Base-by-base conservation (phyloP, 208 protist genomes). In the Leptomonas pyrrhocoris region DNA sequence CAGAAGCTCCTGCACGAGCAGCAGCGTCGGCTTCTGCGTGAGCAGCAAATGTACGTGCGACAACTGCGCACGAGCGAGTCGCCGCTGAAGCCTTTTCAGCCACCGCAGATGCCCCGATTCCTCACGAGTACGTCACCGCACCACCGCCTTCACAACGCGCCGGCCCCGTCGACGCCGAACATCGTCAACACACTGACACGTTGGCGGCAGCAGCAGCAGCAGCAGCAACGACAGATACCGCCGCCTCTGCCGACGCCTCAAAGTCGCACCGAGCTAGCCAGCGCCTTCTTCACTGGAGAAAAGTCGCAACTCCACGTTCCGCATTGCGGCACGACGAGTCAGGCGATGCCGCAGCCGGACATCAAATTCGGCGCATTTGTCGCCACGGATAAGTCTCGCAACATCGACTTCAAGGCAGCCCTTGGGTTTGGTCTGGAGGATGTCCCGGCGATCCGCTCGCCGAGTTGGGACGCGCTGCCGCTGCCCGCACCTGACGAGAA, bases 301-400 rank as follows among this genome's bases (percentile, higher is more conserved):
- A 13, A 46, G 9, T 2, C 40, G n/a, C 30, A 6, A 12, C 40
- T 62, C 8, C 48, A 50, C 8, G 31, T 62, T 0, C 7, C 21
- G 5, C 57, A 62, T 23, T 27, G 40, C 57, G 57, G 57, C 21
- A 62, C 40, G 2, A 62, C 57, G 3, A 8, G 25, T 31, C 8
- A 62, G 40, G 57, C 57, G 9, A 12, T 2, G 8, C 57, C 57
- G 36, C 57, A 62, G 25, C 57, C 57, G 23, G 57, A 62, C 40
- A 62, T 62, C 25, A 46, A 62, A 23, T 50, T 49, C 40, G 57
- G 57, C 4, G 38, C 57, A 0, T 62, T 62, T 34, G 57, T 62
- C 12, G 57, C 57, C 3, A 62, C 57, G 2, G 57, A 62, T 23
- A 62, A n/a, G 40, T 62, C 57, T 5, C 57, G 40, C 30, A 46